Conservation (phyloP, 2,329 filamentous ascomycete species). For the Emergomyces pasteurianus region DNA sequence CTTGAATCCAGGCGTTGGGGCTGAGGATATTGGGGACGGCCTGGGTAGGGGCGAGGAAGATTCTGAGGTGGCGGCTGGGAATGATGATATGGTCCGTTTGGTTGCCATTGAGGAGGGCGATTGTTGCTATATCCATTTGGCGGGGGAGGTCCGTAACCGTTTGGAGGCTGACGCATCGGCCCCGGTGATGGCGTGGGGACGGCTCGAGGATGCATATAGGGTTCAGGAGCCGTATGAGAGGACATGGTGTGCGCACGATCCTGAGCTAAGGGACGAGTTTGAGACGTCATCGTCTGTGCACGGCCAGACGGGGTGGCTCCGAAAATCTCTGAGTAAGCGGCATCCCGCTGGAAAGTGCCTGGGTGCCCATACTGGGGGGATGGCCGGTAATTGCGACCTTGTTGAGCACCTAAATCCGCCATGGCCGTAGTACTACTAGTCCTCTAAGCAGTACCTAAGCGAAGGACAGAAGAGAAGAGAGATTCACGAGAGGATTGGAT, state of each 20-base stretch:
- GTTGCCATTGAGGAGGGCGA: slow-evolving; percentile 19
- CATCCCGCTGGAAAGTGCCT: slow-evolving; percentile 63
- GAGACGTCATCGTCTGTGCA: slow-evolving; percentile 89
- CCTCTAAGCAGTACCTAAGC: neutral
- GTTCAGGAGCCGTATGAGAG: slow-evolving; percentile 36
- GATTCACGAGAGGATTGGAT: neutral
- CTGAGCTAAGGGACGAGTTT: slow-evolving; percentile 48
- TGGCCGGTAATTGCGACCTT: slow-evolving; percentile 48
- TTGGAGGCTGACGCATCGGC: slow-evolving; percentile 33
- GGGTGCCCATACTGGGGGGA: slow-evolving; percentile 41
- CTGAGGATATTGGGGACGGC: slow-evolving; percentile 58
- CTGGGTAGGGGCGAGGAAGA: slow-evolving; percentile 49
- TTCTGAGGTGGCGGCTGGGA: slow-evolving; percentile 45
- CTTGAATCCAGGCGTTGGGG: slow-evolving; percentile 58
- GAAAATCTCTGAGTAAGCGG: slow-evolving; percentile 93
- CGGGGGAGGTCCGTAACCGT: slow-evolving; percentile 30
- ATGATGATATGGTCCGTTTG: slow-evolving; percentile 22
- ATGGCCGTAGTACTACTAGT: slow-evolving; percentile 26
- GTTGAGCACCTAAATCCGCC: slow-evolving; percentile 54
- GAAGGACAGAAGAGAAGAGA: neutral
- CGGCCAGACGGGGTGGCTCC: slow-evolving; percentile 74
- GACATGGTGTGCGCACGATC: slow-evolving; percentile 74
- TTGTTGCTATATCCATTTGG: slow-evolving; percentile 27
- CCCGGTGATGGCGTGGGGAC: slow-evolving; percentile 23
- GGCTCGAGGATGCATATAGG: slow-evolving; percentile 29